phyloP scores from a whole-genome alignment of 768 basidiomycete species.

The Nevesoporus exiguus region DNA sequence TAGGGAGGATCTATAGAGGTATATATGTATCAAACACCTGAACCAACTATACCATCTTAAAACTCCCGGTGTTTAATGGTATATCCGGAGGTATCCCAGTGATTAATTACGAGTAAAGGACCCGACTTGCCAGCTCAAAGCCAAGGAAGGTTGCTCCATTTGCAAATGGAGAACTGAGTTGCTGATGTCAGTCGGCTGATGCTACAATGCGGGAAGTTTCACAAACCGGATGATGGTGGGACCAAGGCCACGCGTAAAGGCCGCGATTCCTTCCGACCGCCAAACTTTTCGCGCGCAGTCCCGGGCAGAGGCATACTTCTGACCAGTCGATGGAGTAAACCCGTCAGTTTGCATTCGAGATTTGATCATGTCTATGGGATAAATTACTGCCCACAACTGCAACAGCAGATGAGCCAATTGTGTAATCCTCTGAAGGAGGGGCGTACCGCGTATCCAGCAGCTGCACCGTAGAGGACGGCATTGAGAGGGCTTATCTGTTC shows the following conservation, averaged over 20 bases:
- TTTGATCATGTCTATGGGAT: conserved; percentile 96
- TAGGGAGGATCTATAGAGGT: conserved; percentile 2
- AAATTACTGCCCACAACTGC: conserved; percentile 88
- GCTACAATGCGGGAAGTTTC: conserved; percentile 3
- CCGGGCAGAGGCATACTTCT: conserved; percentile 78
- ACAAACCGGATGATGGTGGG: conserved; percentile 88
- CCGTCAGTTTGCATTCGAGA: conserved; percentile 95
- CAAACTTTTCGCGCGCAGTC: conserved; percentile 84
- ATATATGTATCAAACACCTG: neutral
- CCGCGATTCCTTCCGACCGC: conserved; percentile 76
- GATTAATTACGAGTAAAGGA: conserved; percentile 43
- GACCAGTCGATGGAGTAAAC: conserved; percentile 67
- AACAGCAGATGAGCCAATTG: conserved; percentile 6
- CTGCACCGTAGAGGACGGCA: conserved; percentile 83
- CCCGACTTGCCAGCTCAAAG: conserved; percentile 86
- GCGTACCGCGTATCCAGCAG: conserved; percentile 87
- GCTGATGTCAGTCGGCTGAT: conserved; percentile 4
- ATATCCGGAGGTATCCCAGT: neutral
- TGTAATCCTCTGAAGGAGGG: neutral
- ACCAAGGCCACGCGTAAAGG: conserved; percentile 87
- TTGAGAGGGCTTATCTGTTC: conserved; percentile 77
- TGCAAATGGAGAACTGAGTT: conserved; percentile 81
- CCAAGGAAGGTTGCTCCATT: conserved; percentile 97
- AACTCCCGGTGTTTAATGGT: neutral
- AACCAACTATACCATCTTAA: neutral